Evolutionary conservation across 305 asterid species (phyloP).

Genomic region (Fraxinus albicans): DNA sequence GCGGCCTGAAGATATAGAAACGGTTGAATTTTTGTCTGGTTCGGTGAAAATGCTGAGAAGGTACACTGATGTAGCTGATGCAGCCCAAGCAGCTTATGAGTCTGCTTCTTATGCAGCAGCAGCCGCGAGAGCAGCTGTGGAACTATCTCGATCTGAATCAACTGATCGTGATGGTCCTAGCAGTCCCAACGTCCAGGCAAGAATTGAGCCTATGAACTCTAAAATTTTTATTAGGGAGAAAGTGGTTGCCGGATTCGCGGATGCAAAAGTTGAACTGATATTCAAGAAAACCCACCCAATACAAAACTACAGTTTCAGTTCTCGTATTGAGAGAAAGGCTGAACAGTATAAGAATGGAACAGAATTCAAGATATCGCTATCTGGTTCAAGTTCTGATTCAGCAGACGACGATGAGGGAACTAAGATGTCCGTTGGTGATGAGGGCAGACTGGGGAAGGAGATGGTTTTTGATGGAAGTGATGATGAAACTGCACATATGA

Average conservation of each 20-base stretch:
- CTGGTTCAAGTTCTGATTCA: constrained; percentile 53
- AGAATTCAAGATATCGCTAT: constrained; percentile 31
- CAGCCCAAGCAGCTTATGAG: constrained; percentile 91
- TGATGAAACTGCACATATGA: constrained; percentile 32
- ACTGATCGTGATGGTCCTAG: constrained; percentile 35
- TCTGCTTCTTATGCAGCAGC: constrained; percentile 92
- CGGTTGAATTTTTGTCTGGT: constrained; percentile 20
- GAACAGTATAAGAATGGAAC: constrained; percentile 5
- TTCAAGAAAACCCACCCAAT: constrained; percentile 31
- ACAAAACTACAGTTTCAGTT: constrained; percentile 18
- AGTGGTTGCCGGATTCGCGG: not conserved
- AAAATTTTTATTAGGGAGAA: not conserved
- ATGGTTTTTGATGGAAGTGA: constrained; percentile 41
- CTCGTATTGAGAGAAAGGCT: constrained; percentile 17
- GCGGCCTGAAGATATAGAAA: constrained; percentile 23
- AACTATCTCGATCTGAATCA: constrained; percentile 61
- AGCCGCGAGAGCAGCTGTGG: constrained; percentile 91
- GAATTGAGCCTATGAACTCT: not conserved
- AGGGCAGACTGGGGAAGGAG: constrained; percentile 9
- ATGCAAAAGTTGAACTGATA: constrained; percentile 1
- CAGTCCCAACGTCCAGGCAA: constrained; percentile 13
- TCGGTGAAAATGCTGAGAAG: not conserved
- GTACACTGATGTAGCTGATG: constrained; percentile 83
- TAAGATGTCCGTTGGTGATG: constrained; percentile 15
- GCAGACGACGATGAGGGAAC: constrained; percentile 27